A percentile compares a stretch with the other conserved stretches of the same genome.
These are phyloP conservation scores for Plasmopara halstedii DNA, from an alignment of 352 stramenopile species.

Conservation along the genomic window DNA sequence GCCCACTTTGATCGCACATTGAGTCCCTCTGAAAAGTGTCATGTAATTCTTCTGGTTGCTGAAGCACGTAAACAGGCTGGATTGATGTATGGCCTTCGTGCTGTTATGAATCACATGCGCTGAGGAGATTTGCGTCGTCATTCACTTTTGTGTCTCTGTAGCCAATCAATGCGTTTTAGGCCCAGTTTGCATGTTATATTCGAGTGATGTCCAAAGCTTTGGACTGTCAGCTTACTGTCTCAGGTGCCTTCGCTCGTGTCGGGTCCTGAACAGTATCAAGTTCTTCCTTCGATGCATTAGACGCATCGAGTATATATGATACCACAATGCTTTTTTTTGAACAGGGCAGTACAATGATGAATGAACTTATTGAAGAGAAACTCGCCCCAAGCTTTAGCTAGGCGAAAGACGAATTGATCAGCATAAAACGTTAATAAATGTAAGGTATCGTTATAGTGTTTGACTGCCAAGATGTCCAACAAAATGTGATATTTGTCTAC, in stretches of 20 bases:
- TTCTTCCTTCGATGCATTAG: slow-evolving; percentile 26
- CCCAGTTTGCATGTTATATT: slow-evolving; percentile 2
- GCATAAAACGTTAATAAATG: slow-evolving; percentile 19
- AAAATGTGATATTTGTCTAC: slow-evolving; percentile 8
- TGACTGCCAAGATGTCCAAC: slow-evolving; percentile 24
- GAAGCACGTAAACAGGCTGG: slow-evolving; percentile 82
- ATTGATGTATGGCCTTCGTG: slow-evolving; percentile 80
- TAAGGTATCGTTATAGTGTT: slow-evolving; percentile 27
- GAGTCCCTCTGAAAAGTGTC: slow-evolving; percentile 76
- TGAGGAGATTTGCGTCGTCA: slow-evolving; percentile 20
- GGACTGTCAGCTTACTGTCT: slow-evolving; percentile 5
- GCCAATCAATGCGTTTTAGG: background rate
- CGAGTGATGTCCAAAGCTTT: background rate
- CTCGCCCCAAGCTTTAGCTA: slow-evolving; percentile 14
- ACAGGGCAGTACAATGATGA: slow-evolving; percentile 12
- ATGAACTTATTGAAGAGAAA: slow-evolving; percentile 19
- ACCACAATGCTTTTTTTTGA: slow-evolving; percentile 21
- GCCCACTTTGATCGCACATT: slow-evolving; percentile 78
- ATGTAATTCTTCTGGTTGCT: slow-evolving; percentile 74
- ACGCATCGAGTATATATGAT: slow-evolving; percentile 16
- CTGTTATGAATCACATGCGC: slow-evolving; percentile 84
- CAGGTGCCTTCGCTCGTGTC: slow-evolving; percentile 6
- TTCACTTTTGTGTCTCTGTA: slow-evolving; percentile 8
- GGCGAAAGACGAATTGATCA: slow-evolving; percentile 18
- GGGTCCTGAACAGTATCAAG: slow-evolving; percentile 13